phyloP scores from a whole-genome alignment of 1,284 basidiomycete genomes.

The Sphaerobolus stellatus region DNA sequence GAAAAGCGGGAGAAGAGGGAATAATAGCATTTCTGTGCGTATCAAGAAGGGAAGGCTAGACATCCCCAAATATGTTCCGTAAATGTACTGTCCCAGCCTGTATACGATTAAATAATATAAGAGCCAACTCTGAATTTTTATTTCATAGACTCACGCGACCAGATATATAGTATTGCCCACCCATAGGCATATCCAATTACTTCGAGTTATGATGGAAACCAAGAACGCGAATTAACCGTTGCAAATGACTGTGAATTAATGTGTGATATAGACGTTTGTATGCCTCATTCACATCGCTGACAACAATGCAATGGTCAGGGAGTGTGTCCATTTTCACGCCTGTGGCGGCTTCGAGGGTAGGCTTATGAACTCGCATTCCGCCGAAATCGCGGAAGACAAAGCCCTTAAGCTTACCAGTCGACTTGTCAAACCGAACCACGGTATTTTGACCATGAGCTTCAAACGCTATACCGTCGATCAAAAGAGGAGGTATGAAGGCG shows the following conservation, averaged over 20 bases:
- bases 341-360: conserved; percentile 43
- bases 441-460: conserved; percentile 57
- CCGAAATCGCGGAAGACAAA: conserved; percentile 54
- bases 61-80: conserved; percentile 87
- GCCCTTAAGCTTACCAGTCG: conserved; percentile 40
- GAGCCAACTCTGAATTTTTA: background rate
- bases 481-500: conserved; percentile 47
- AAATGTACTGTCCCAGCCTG: conserved; percentile 85
- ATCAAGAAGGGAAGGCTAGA: conserved; percentile 91
- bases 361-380: conserved; percentile 49
- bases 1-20: conserved; percentile 83
- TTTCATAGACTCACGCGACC: conserved; percentile 57
- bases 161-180: conserved; percentile 93
- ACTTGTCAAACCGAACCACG: conserved; percentile 43
- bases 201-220: conserved; percentile 47
- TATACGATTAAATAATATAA: background rate
- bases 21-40: conserved; percentile 81
- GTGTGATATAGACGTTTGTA: conserved; percentile 56
- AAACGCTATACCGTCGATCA: conserved; percentile 52
- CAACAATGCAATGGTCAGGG: conserved; percentile 48
- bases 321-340: conserved; percentile 48
- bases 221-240: conserved; percentile 50
- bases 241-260: conserved; percentile 53
- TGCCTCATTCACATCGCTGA: conserved; percentile 43
- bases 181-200: conserved; percentile 68